Evolutionary conservation across 2,329 filamentous ascomycete species (phyloP).

Genomic region (Elsinoe australis): DNA sequence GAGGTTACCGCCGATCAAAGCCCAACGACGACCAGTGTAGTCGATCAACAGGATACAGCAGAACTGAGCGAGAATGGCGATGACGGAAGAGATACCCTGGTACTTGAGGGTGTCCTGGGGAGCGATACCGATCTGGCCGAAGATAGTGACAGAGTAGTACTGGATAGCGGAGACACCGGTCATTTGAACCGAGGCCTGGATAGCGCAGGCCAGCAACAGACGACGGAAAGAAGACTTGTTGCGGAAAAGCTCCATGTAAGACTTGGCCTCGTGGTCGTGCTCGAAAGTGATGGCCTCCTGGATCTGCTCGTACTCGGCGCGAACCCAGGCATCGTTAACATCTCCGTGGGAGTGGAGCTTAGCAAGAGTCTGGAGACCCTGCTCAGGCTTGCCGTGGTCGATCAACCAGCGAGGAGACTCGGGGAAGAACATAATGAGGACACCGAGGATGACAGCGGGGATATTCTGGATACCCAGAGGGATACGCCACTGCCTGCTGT

Average conservation of each 20-base stretch:
- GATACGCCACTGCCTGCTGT: constrained; percentile 53
- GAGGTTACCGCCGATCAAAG: constrained; percentile 64
- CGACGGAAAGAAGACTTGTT: constrained; percentile 61
- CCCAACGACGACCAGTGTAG: constrained; percentile 61
- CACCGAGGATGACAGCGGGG: constrained; percentile 55
- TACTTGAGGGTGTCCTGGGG: constrained; percentile 61
- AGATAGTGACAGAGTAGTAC: constrained; percentile 31
- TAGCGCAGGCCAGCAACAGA: constrained; percentile 59
- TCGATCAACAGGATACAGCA: constrained; percentile 64
- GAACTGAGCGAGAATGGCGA: constrained; percentile 61
- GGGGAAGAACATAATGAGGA: constrained; percentile 64
- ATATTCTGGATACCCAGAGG: constrained; percentile 63
- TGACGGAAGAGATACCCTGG: constrained; percentile 65
- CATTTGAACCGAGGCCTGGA: constrained; percentile 69
- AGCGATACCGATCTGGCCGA: constrained; percentile 60
- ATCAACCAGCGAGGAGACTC: constrained; percentile 64
- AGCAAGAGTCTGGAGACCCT: constrained; percentile 60
- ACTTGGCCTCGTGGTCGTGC: constrained; percentile 62
- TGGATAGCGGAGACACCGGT: constrained; percentile 62
- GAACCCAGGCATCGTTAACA: constrained; percentile 59
- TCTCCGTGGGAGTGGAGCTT: constrained; percentile 63
- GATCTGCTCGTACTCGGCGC: constrained; percentile 64
- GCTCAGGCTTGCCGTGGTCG: constrained; percentile 57
- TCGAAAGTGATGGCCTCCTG: constrained; percentile 58
- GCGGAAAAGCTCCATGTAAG: constrained; percentile 60